Percentiles rank a stretch among this genome's conserved stretches.
Evolutionary conservation across 1,284 basidiomycete species (phyloP).

Genomic region (Ceratobasidium sp.): DNA sequence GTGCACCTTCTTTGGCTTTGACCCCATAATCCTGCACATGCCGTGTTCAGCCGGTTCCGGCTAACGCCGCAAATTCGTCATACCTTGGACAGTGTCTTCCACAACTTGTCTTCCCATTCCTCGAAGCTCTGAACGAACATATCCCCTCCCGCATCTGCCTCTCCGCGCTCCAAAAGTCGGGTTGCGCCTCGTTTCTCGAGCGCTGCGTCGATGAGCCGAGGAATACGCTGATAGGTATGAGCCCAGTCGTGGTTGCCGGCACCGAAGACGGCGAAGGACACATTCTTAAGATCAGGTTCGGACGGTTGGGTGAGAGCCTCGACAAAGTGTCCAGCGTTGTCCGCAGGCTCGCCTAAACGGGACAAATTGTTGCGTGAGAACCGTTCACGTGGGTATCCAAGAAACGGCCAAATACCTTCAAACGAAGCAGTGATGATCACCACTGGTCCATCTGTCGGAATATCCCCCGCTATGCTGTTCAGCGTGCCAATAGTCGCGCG

Average conservation of each 20-base stretch:
- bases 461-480: constrained; percentile 58
- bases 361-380: neutral
- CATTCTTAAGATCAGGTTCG: constrained; percentile 53
- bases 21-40: constrained; percentile 17
- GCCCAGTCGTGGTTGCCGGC: constrained; percentile 68
- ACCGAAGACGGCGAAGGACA: constrained; percentile 64
- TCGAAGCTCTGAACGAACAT: constrained; percentile 64
- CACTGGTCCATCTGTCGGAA: constrained; percentile 63
- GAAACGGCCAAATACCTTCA: constrained; percentile 56
- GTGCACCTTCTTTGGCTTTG: constrained; percentile 1
- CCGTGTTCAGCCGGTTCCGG: no score
- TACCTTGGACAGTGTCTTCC: constrained; percentile 54
- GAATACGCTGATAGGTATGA: constrained; percentile 64
- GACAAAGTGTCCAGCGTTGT: constrained; percentile 63
- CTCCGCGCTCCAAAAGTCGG: constrained; percentile 58
- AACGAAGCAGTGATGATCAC: constrained; percentile 65
- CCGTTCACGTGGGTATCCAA: neutral
- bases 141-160: constrained; percentile 60
- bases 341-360: constrained; percentile 59
- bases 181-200: constrained; percentile 59
- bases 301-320: constrained; percentile 57
- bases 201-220: constrained; percentile 58
- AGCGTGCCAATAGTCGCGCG: constrained; percentile 59
- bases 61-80: neutral
- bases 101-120: constrained; percentile 59